These are phyloP conservation scores for Balansia obtecta DNA, from an alignment of 2,329 filamentous ascomycete genomes.

Conservation along the genomic window DNA sequence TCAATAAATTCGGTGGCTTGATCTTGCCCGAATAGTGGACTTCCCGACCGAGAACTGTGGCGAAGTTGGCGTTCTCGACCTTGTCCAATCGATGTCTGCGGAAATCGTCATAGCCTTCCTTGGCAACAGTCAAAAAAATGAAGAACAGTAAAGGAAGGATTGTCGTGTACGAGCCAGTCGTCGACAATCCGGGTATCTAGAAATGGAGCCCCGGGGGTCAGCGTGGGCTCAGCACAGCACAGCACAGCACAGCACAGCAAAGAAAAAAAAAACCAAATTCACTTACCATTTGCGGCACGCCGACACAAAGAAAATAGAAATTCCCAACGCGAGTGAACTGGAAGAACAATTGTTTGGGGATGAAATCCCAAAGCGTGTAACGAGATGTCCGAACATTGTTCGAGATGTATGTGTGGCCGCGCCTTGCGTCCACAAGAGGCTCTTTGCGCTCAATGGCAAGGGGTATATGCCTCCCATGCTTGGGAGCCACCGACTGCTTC, in stretches of 20 bases:
- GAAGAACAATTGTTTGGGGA: constrained; percentile 73
- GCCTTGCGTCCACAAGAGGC: constrained; percentile 35
- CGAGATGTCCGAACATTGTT: constrained; percentile 69
- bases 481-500: constrained; percentile 56
- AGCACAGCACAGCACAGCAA: not conserved
- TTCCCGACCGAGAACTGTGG: constrained; percentile 30
- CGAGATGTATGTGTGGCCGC: constrained; percentile 36
- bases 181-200: constrained; percentile 56
- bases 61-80: constrained; percentile 55
- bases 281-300: constrained; percentile 59
- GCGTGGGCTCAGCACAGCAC: not conserved
- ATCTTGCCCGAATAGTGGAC: constrained; percentile 20
- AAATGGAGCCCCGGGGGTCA: not conserved
- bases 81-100: constrained; percentile 70
- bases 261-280: too few species aligned
- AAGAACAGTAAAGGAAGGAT: constrained; percentile 65
- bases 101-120: constrained; percentile 81
- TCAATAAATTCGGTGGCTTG: constrained; percentile 12
- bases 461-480: constrained; percentile 49
- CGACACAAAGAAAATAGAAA: constrained; percentile 76
- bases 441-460: constrained; percentile 25
- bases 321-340: constrained; percentile 82
- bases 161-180: constrained; percentile 63
- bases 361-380: constrained; percentile 73
- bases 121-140: constrained; percentile 66